phyloP scores from a whole-genome alignment of 2,329 filamentous ascomycete species.

The Stachybotrys elegans region DNA sequence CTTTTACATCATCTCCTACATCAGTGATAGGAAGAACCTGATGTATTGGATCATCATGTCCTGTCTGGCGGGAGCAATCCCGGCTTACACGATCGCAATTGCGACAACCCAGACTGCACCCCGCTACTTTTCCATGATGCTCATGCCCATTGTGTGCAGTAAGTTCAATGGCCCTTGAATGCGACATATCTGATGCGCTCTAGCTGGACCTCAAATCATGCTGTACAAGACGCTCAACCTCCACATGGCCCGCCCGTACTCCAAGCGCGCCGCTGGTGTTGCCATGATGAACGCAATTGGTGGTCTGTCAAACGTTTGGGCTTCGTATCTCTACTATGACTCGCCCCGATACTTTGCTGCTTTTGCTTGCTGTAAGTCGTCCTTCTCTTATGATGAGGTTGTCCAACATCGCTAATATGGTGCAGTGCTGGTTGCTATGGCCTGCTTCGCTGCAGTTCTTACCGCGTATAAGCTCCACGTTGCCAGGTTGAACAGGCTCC shows the following conservation, averaged over 20 bases:
- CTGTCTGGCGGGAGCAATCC: constrained; percentile 55
- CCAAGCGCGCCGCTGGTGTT: constrained; percentile 62
- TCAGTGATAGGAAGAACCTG: constrained; percentile 59
- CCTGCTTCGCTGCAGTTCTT: constrained; percentile 13
- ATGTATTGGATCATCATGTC: constrained; percentile 61
- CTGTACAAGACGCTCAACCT: constrained; percentile 70
- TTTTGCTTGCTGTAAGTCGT: constrained; percentile 11
- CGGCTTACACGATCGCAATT: constrained; percentile 62
- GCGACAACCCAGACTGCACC: constrained; percentile 53
- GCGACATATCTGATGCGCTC: constrained; percentile 1
- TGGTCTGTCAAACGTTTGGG: constrained; percentile 54
- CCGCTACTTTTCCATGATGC: constrained; percentile 47
- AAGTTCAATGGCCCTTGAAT: too few species aligned
- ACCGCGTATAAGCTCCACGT: constrained; percentile 14
- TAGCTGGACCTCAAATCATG: constrained; percentile 12
- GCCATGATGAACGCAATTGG: constrained; percentile 64
- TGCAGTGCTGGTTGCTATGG: constrained; percentile 13
- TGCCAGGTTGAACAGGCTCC: constrained; percentile 12
- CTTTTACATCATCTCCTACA: constrained; percentile 53
- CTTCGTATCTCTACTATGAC: constrained; percentile 54
- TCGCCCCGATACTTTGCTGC: constrained; percentile 16
- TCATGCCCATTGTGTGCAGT: constrained; percentile 26
- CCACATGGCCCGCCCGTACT: constrained; percentile 62
- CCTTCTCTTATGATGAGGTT: neutral
- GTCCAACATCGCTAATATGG: neutral